A percentile compares a stretch with the other conserved stretches of the same genome.
Conservation (phyloP, 106 monocot species). For the Allium cepa region DNA sequence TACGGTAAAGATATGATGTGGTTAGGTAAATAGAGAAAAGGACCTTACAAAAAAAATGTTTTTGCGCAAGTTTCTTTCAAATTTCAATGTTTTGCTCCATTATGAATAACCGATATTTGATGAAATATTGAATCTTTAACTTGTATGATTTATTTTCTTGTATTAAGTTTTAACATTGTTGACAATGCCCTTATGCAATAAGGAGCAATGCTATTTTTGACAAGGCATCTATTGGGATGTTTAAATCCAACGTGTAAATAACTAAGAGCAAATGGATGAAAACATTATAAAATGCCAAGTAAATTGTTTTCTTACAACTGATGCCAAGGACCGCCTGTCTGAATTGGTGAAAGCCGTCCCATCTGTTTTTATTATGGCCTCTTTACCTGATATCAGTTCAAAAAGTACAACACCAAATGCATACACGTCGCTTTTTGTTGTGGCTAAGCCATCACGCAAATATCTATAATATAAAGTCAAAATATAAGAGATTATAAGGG, state of each 20-base stretch:
- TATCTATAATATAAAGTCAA: slow-evolving; percentile 37
- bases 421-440: slow-evolving; percentile 96
- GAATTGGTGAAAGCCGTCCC: slow-evolving; percentile 37
- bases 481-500: background rate
- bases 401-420: slow-evolving; percentile 96
- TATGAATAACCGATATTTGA: too few relatives aligned
- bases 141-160: too few relatives aligned
- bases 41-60: background rate
- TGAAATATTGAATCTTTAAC: too few relatives aligned
- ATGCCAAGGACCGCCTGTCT: slow-evolving; percentile 89
- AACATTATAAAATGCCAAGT: too few relatives aligned
- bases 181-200: too few relatives aligned
- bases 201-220: too few relatives aligned
- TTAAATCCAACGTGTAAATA: too few relatives aligned
- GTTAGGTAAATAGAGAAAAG: background rate
- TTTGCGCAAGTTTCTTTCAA: background rate
- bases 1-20: background rate
- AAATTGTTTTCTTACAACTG: slow-evolving; percentile 55
- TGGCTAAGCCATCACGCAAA: slow-evolving; percentile 89
- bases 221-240: too few relatives aligned
- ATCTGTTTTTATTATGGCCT: slow-evolving; percentile 70
- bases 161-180: too few relatives aligned
- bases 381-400: slow-evolving; percentile 91
- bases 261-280: too few relatives aligned
- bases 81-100: too few relatives aligned